Evolutionary conservation across 2,329 filamentous ascomycete species (phyloP).

Genomic region (Apiospora pterosperma): DNA sequence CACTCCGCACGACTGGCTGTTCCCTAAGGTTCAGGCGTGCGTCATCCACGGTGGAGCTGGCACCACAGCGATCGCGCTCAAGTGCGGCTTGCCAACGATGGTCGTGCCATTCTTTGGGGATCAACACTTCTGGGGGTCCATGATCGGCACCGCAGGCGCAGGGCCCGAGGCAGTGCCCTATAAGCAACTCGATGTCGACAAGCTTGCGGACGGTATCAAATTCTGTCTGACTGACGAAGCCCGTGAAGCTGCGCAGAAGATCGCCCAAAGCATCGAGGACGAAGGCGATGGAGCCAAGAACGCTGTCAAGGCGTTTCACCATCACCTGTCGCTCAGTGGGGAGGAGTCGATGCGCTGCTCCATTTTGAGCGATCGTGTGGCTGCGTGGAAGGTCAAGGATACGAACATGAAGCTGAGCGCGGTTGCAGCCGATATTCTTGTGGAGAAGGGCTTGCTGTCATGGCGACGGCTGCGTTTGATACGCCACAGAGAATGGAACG

Average conservation of each 20-base stretch:
- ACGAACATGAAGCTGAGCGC: conserved; percentile 59
- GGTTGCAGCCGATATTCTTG: conserved; percentile 62
- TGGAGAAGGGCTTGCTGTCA: conserved; percentile 56
- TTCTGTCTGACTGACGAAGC: conserved; percentile 63
- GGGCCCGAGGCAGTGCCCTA: conserved; percentile 67
- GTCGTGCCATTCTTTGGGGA: conserved; percentile 79
- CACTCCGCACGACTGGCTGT: conserved; percentile 75
- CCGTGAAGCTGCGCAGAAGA: conserved; percentile 50
- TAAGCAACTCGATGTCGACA: conserved; percentile 61
- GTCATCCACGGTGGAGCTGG: conserved; percentile 78
- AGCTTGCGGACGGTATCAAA: conserved; percentile 67
- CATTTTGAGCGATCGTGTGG: conserved; percentile 58
- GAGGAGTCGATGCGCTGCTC: conserved; percentile 61
- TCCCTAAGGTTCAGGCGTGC: conserved; percentile 61
- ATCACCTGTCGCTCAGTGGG: conserved; percentile 50
- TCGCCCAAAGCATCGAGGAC: conserved; percentile 57
- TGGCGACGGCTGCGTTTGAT: conserved; percentile 63
- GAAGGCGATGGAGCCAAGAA: conserved; percentile 69
- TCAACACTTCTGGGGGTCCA: conserved; percentile 74
- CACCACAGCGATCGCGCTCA: conserved; percentile 71
- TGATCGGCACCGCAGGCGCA: conserved; percentile 61
- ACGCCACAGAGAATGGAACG: conserved; percentile 70
- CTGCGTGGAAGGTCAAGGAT: conserved; percentile 63
- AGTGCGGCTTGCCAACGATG: conserved; percentile 69
- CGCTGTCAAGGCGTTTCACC: conserved; percentile 65